Conservation (phyloP, 441 rosid genomes). For the Arabidopsis lyrata region DNA sequence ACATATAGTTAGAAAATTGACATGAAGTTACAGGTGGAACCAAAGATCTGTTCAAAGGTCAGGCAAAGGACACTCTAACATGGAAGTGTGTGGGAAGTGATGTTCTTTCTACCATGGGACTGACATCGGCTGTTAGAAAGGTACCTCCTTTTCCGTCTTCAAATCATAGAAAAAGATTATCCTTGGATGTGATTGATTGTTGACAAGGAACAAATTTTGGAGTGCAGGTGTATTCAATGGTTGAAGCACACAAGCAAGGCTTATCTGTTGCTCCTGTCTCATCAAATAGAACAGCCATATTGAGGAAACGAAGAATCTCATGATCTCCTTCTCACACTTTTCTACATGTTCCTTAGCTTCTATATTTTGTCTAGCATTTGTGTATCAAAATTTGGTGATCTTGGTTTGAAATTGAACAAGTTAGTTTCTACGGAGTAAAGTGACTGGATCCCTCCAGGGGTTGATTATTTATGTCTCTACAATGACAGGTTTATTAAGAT, state of each 20-base stretch:
- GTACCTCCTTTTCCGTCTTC: slow-evolving; percentile 45
- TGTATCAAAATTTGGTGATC: neutral
- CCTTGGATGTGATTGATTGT: slow-evolving; percentile 23
- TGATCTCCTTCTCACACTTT: slow-evolving; percentile 17
- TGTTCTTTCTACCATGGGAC: slow-evolving; percentile 73
- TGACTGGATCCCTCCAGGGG: neutral
- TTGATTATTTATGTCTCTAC: too few species aligned
- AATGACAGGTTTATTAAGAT: too few species aligned
- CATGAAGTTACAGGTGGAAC: slow-evolving; percentile 49
- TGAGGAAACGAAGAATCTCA: slow-evolving; percentile 34
- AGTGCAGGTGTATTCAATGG: slow-evolving; percentile 45
- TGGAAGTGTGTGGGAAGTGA: slow-evolving; percentile 70
- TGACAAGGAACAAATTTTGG: slow-evolving; percentile 16
- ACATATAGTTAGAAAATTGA: neutral
- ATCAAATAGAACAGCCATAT: slow-evolving; percentile 22
- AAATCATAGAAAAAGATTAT: neutral
- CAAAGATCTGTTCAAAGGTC: slow-evolving; percentile 48
- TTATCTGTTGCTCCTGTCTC: slow-evolving; percentile 6
- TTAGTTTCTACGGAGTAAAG: neutral
- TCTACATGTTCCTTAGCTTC: slow-evolving; percentile 8
- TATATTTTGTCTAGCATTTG: neutral
- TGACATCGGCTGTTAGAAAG: slow-evolving; percentile 92
- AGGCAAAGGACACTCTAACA: slow-evolving; percentile 43
- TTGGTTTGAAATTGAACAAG: neutral
- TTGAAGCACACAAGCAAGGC: slow-evolving; percentile 43